Conservation (phyloP, 2,329 filamentous ascomycete species). For the Monascus ruber region DNA sequence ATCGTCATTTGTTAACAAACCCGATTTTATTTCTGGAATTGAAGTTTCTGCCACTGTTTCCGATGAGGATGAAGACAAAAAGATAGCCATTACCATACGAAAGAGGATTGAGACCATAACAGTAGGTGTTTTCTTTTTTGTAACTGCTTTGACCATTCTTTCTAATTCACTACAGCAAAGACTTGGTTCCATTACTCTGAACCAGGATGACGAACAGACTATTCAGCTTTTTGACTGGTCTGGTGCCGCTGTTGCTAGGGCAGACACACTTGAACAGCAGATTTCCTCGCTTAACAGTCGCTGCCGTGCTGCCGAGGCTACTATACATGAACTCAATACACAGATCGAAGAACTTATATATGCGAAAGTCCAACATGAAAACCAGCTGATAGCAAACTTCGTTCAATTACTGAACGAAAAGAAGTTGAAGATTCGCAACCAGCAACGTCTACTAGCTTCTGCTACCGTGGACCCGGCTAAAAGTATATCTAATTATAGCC, state of each 20-base stretch:
- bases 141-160: slow-evolving; percentile 6
- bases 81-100: slow-evolving; percentile 30
- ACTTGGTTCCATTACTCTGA: slow-evolving; percentile 43
- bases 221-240: slow-evolving; percentile 49
- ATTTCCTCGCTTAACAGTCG: slow-evolving; percentile 30
- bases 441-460: slow-evolving; percentile 44
- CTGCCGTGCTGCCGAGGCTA: slow-evolving; percentile 36
- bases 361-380: slow-evolving; percentile 47
- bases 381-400: slow-evolving; percentile 47
- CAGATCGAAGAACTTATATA: slow-evolving; percentile 48
- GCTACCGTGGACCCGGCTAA: slow-evolving; percentile 34
- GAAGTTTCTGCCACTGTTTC: slow-evolving; percentile 21
- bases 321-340: slow-evolving; percentile 39
- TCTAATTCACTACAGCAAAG: slow-evolving; percentile 30
- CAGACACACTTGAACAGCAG: slow-evolving; percentile 31
- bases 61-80: slow-evolving; percentile 17
- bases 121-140: slow-evolving; percentile 17
- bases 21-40: slow-evolving; percentile 15
- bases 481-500: slow-evolving; percentile 13
- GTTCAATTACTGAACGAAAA: slow-evolving; percentile 50
- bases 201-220: slow-evolving; percentile 42
- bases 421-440: slow-evolving; percentile 53
- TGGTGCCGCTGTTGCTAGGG: slow-evolving; percentile 35
- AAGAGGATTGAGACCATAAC: slow-evolving; percentile 40
- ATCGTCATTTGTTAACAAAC: slow-evolving; percentile 5